Evolutionary conservation across 805 yeast genomes (phyloP).

Genomic region (Lipomyces chichibuensis): DNA sequence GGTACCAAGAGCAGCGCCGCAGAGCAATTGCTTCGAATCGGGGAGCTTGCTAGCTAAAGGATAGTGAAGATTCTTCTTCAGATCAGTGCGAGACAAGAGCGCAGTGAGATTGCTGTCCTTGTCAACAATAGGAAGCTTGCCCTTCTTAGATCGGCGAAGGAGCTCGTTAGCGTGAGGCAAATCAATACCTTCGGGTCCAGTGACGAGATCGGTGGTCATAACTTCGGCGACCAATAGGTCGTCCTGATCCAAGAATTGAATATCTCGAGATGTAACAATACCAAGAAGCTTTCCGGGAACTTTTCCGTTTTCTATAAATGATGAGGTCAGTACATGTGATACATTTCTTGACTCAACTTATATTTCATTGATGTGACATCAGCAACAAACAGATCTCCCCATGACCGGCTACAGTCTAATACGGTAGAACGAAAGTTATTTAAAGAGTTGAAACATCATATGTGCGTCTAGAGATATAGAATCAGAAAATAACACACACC

Average conservation of each 20-base stretch:
- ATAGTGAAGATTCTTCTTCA: slow-evolving; percentile 91
- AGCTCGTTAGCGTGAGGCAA: slow-evolving; percentile 86
- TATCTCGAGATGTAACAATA: slow-evolving; percentile 94
- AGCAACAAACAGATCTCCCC: slow-evolving; percentile 28
- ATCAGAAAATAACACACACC: slow-evolving; percentile 62
- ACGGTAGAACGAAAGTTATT: slow-evolving; percentile 99
- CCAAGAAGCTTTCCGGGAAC: slow-evolving; percentile 90
- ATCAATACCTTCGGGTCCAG: slow-evolving; percentile 80
- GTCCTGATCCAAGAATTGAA: slow-evolving; percentile 86
- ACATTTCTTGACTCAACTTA: background rate
- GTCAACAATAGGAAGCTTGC: slow-evolving; percentile 95
- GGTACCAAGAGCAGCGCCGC: slow-evolving; percentile 99
- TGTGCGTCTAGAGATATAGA: background rate
- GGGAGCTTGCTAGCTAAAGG: slow-evolving; percentile 95
- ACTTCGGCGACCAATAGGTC: slow-evolving; percentile 65
- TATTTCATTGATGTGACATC: background rate
- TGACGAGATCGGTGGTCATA: slow-evolving; percentile 87
- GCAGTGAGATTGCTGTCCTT: slow-evolving; percentile 73
- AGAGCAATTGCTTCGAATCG: slow-evolving; percentile 89
- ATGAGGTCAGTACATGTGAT: slow-evolving; percentile 38
- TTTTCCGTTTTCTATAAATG: slow-evolving; percentile 70
- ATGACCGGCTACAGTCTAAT: slow-evolving; percentile 43
- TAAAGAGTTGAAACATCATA: slow-evolving; percentile 40
- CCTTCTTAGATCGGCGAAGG: slow-evolving; percentile 91
- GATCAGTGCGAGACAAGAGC: slow-evolving; percentile 90